A percentile compares a stretch with the other conserved stretches of the same genome.
phyloP scores from a whole-genome alignment of 768 basidiomycete species.

The Tylopilus subfusipes region DNA sequence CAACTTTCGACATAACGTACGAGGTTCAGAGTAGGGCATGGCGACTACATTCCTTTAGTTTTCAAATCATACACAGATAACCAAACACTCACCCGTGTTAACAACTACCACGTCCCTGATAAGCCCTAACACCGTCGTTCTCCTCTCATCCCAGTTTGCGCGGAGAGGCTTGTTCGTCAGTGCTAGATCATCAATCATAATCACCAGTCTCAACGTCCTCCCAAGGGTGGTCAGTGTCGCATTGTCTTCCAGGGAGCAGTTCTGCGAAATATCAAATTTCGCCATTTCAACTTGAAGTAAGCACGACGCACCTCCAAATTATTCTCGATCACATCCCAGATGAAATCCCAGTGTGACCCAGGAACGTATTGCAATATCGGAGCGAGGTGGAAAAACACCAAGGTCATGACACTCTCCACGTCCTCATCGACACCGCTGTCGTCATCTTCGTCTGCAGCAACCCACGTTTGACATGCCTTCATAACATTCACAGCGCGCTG shows the following conservation, averaged over 20 bases:
- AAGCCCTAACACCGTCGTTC: constrained; percentile 48
- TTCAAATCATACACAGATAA: neutral
- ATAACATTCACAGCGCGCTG: constrained; percentile 83
- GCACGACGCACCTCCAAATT: constrained; percentile 70
- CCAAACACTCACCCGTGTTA: constrained; percentile 44
- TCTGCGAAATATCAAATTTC: constrained; percentile 40
- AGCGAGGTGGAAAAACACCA: constrained; percentile 69
- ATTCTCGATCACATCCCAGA: constrained; percentile 85
- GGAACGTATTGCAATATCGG: constrained; percentile 85
- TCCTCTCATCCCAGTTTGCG: constrained; percentile 62
- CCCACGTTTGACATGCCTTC: constrained; percentile 83
- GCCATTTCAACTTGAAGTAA: neutral
- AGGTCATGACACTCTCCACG: constrained; percentile 72
- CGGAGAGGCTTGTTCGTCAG: constrained; percentile 70
- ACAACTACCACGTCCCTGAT: constrained; percentile 59
- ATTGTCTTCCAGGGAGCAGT: constrained; percentile 55
- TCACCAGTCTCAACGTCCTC: constrained; percentile 65
- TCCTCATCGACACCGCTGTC: constrained; percentile 70
- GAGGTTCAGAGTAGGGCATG: constrained; percentile 47
- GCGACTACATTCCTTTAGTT: constrained; percentile 3
- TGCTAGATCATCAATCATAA: constrained; percentile 65
- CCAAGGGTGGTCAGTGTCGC: constrained; percentile 59
- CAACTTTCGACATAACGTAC: constrained; percentile 63
- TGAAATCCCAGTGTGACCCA: constrained; percentile 90
- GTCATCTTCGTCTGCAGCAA: constrained; percentile 49